Conservation (phyloP, 108 stramenopile species). For the Conticribra weissflogii region DNA sequence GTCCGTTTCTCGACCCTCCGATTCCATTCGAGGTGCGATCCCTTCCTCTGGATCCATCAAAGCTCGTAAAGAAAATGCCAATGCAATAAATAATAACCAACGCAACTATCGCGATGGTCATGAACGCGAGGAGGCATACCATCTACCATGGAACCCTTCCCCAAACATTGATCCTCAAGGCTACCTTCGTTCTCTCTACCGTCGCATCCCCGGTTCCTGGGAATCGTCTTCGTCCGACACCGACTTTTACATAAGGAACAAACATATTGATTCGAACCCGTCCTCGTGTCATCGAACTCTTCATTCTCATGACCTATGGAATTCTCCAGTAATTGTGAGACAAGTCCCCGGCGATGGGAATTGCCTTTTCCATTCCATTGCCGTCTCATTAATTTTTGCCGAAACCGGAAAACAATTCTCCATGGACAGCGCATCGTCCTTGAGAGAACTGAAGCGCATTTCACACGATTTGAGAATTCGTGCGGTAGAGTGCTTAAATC, state of each 20-base stretch:
- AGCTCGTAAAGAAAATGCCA: not conserved
- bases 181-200: constrained; percentile 23
- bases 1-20: not conserved
- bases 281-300: too few relatives aligned
- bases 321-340: constrained; percentile 24
- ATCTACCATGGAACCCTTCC: constrained; percentile 54
- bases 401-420: constrained; percentile 10
- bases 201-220: constrained; percentile 28
- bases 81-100: not conserved
- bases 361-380: constrained; percentile 55
- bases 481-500: constrained; percentile 14
- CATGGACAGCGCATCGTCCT: constrained; percentile 3
- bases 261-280: too few relatives aligned
- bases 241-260: not conserved
- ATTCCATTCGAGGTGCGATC: not conserved
- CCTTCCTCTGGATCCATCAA: not conserved
- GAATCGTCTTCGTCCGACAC: constrained; percentile 8
- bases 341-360: constrained; percentile 64
- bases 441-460: not conserved
- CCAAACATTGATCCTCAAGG: constrained; percentile 32
- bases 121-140: not conserved
- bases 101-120: not conserved
- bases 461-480: not conserved
- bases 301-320: not conserved
- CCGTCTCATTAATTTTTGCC: constrained; percentile 3